phyloP scores from a whole-genome alignment of 2,329 filamentous ascomycete genomes.

The Fusarium lateritium region DNA sequence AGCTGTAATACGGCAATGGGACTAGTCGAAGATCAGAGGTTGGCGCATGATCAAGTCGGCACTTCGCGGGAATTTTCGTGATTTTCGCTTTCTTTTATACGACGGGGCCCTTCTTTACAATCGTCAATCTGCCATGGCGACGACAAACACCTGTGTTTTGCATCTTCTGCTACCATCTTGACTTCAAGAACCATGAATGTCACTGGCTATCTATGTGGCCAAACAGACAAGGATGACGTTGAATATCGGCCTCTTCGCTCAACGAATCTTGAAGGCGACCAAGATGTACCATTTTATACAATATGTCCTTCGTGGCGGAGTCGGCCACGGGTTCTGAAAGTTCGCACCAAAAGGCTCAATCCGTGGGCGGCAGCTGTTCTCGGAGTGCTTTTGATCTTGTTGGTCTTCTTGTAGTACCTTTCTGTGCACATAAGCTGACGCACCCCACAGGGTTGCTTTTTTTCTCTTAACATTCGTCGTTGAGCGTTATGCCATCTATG shows the following conservation, averaged over 20 bases:
- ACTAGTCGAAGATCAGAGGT: slow-evolving; percentile 14
- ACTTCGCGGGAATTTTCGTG: slow-evolving; percentile 28
- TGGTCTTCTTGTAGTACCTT: background rate
- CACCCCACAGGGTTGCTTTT: slow-evolving; percentile 19
- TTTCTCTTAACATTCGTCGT: slow-evolving; percentile 27
- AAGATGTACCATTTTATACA: background rate
- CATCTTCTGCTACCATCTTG: background rate
- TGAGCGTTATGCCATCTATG: slow-evolving; percentile 33
- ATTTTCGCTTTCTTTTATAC: slow-evolving; percentile 11
- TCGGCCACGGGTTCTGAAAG: background rate
- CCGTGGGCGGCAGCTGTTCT: slow-evolving; percentile 5
- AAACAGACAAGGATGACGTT: slow-evolving; percentile 17
- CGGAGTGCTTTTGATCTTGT: slow-evolving; percentile 27
- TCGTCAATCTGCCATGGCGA: background rate
- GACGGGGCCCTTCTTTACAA: background rate
- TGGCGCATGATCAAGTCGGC: slow-evolving; percentile 33
- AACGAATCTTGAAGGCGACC: background rate
- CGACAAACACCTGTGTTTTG: background rate
- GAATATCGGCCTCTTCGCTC: slow-evolving; percentile 35
- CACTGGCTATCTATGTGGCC: slow-evolving; percentile 28
- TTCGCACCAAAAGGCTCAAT: slow-evolving; percentile 11
- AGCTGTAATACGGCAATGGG: slow-evolving; percentile 39
- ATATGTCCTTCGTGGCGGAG: background rate
- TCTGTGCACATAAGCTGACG: slow-evolving; percentile 10
- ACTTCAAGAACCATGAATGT: slow-evolving; percentile 19